These are phyloP conservation scores for Hericium rajendrae DNA, from an alignment of 768 basidiomycete genomes.

Conservation along the genomic window DNA sequence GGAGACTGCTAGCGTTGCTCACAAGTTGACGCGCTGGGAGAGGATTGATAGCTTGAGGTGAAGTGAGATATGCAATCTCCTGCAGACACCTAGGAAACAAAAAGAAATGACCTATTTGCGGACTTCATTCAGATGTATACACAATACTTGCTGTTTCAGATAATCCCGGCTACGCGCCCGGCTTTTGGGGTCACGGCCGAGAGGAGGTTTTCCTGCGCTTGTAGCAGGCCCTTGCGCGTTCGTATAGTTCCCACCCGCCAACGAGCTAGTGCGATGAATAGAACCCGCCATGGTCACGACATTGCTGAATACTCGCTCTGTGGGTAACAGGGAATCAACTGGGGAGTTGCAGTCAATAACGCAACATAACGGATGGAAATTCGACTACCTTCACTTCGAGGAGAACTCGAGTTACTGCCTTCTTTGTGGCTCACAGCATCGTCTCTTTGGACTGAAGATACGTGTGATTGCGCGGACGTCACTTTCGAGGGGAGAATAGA, in stretches of 20 bases:
- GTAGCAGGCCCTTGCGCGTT: conserved; percentile 18
- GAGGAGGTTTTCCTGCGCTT: conserved; percentile 53
- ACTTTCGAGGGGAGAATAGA: conserved; percentile 60
- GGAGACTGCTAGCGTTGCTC: conserved; percentile 47
- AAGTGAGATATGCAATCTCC: conserved; percentile 96
- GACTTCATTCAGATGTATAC: conserved; percentile 92
- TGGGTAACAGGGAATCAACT: conserved; percentile 62
- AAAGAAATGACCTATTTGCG: no score
- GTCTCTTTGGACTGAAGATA: conserved; percentile 50
- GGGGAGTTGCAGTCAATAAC: conserved; percentile 10
- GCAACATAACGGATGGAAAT: conserved; percentile 3
- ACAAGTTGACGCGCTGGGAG: conserved; percentile 78
- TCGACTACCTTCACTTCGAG: conserved; percentile 63
- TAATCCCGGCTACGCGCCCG: conserved; percentile 92
- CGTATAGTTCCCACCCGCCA: no score
- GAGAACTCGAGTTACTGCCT: conserved; percentile 74
- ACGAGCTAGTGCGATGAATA: no score
- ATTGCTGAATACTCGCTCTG: conserved; percentile 43
- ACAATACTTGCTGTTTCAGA: conserved; percentile 78
- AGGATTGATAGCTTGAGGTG: conserved; percentile 95
- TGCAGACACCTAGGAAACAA: conserved; percentile 70
- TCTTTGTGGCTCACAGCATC: conserved; percentile 67
- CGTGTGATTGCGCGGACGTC: conserved; percentile 47
- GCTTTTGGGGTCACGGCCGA: conserved; percentile 90
- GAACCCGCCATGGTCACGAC: conserved; percentile 11